phyloP scores from a whole-genome alignment of 2,329 filamentous ascomycete genomes.

The Huntiella savannae region DNA sequence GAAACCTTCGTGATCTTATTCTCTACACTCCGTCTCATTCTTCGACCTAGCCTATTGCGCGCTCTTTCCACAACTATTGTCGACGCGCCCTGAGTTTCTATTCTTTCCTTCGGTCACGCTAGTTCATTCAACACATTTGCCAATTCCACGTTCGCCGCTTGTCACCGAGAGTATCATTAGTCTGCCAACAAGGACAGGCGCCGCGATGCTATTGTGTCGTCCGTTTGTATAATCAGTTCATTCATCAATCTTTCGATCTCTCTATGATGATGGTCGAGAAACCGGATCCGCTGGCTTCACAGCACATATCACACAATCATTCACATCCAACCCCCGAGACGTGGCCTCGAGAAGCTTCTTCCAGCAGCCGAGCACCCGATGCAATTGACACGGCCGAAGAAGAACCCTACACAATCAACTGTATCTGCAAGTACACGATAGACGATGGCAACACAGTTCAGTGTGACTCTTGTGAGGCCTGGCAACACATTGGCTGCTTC shows the following conservation, averaged over 20 bases:
- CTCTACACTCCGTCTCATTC: too few species aligned
- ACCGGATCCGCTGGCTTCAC: constrained; percentile 32
- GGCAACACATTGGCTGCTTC: constrained; percentile 97
- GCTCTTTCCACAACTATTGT: too few species aligned
- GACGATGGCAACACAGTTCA: constrained; percentile 97
- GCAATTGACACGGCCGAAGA: constrained; percentile 29
- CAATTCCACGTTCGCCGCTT: too few species aligned
- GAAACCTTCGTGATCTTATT: too few species aligned
- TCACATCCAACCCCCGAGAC: constrained; percentile 26
- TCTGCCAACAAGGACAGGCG: constrained; percentile 18
- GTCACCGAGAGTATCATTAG: too few species aligned
- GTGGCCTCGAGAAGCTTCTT: constrained; percentile 19
- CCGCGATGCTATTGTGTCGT: constrained; percentile 34
- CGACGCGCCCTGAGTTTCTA: too few species aligned
- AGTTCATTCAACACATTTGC: too few species aligned
- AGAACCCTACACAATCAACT: constrained; percentile 89
- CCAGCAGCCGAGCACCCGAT: constrained; percentile 15
- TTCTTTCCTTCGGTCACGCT: too few species aligned
- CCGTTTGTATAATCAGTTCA: constrained; percentile 23
- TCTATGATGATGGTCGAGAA: constrained; percentile 44
- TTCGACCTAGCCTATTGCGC: too few species aligned
- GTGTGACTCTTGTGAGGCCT: constrained; percentile 88
- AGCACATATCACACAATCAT: constrained; percentile 33
- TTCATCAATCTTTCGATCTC: constrained; percentile 18
- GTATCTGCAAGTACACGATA: constrained; percentile 82